Evolutionary conservation across 305 asterid species (phyloP), one percentile per base, ranked within the genome.

Genomic region (Withania somnifera): DNA sequence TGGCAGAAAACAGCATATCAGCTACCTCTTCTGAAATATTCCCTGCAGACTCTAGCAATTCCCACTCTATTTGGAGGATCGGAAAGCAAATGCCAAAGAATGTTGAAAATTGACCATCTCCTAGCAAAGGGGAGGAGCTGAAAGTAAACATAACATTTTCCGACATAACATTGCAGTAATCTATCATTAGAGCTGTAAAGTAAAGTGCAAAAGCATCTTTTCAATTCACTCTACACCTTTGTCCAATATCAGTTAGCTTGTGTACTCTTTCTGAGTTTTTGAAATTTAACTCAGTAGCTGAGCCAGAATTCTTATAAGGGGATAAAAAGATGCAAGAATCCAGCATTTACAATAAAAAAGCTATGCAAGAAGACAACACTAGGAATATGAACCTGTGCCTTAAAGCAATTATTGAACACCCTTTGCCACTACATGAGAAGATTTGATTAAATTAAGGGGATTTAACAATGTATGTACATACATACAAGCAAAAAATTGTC

Each of bases 21-120:
- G 20, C 51, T 90, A 96, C 99, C 98, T 85, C 89, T 52, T 88
- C 91, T 57, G 84, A 34, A 56, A 66, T 73, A 77, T 61, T 84
- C 68, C 89, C 94, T 36, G 67, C 32, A 24, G 93, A 84, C 83
- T 86, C 95, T 9, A 93, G 82, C 84, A 40, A 78, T 77, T 83
- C 93, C 97, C 97, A 92, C 87, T 94, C 97, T 66, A 64, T 86
- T 86, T 83, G 88, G 11, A 96, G 91, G 71, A 92, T 77, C 24
- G 93, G 93, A 84, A 91, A 87, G 88, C 90, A 88, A 60, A 83
- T 87, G 90, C 84, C 88, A 82, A 86, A 89, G 75, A 91, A 85
- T 24, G 77, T 78, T 71, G 87, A 82, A 82, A 89, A 84, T 50
- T 77, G 90, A 81, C 66, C 88, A 85, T 51, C 81, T 85, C 92